Conservation (phyloP, 352 stramenopile species). For the Globisporangium alternatum region DNA sequence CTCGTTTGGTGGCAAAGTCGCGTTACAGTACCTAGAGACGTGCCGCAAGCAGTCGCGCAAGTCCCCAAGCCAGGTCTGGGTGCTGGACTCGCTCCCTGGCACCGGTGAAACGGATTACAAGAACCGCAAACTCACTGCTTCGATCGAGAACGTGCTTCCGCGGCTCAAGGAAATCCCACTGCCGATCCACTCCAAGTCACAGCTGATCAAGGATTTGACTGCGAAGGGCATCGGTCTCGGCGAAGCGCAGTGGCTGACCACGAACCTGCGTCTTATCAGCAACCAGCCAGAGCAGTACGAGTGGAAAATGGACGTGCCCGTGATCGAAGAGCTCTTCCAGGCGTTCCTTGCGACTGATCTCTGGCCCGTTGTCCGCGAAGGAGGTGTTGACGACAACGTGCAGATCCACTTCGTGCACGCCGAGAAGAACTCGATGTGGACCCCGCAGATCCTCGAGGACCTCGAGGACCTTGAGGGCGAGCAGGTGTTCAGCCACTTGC, state of each 20-base stretch:
- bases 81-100: constrained; percentile 69
- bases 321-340: constrained; percentile 70
- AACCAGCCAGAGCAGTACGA: constrained; percentile 58
- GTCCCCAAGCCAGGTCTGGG: constrained; percentile 58
- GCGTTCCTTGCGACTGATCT: constrained; percentile 68
- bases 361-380: constrained; percentile 53
- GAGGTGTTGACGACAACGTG: constrained; percentile 27
- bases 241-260: constrained; percentile 81
- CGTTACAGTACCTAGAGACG: constrained; percentile 60
- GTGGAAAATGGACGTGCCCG: constrained; percentile 80
- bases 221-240: constrained; percentile 54
- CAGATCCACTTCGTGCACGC: constrained; percentile 78
- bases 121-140: constrained; percentile 55
- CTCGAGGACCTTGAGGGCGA: constrained; percentile 44
- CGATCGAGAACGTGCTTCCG: constrained; percentile 70
- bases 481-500: constrained; percentile 62
- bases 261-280: constrained; percentile 56
- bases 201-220: constrained; percentile 64
- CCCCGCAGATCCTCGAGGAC: constrained; percentile 32
- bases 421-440: constrained; percentile 80
- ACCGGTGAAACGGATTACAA: constrained; percentile 61
- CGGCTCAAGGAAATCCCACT: constrained; percentile 69
- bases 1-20: constrained; percentile 81
- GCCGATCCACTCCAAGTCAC: constrained; percentile 64
- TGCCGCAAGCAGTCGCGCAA: constrained; percentile 39